Evolutionary conservation across 768 basidiomycete species (phyloP).

Genomic region (Boletus pseudo-olivaceus): DNA sequence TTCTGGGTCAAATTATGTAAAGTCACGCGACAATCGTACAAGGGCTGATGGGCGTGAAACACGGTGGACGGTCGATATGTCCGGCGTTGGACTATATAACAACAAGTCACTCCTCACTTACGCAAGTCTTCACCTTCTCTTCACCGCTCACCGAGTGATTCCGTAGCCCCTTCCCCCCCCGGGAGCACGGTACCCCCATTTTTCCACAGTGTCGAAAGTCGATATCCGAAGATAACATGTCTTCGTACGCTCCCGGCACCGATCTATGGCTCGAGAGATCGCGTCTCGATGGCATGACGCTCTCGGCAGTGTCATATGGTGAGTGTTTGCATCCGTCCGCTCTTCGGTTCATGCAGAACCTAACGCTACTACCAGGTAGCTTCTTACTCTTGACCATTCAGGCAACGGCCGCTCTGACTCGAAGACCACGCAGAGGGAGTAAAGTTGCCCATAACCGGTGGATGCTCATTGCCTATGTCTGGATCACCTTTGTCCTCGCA

Average conservation of each 20-base stretch:
- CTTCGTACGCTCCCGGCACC: conserved; percentile 15
- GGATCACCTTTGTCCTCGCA: conserved; percentile 25
- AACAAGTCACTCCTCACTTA: too few species aligned
- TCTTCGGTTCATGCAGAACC: neutral
- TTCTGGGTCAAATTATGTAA: too few species aligned
- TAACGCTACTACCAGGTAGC: conserved; percentile 12
- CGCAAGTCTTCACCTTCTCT: neutral
- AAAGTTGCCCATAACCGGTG: neutral
- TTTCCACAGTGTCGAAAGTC: neutral
- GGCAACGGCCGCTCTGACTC: conserved; percentile 6
- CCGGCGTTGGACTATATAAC: too few species aligned
- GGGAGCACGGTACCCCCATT: neutral
- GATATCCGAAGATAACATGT: conserved; percentile 4
- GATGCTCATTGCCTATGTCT: conserved; percentile 20
- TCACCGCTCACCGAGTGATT: neutral
- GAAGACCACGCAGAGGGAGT: neutral
- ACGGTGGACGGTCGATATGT: too few species aligned
- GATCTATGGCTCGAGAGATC: conserved; percentile 29
- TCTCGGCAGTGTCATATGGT: conserved; percentile 23
- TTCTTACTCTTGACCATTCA: conserved; percentile 23
- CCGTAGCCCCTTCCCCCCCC: neutral
- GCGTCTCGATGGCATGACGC: conserved; percentile 22
- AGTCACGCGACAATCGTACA: too few species aligned
- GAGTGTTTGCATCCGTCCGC: neutral
- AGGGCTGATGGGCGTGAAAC: too few species aligned